Base-by-base conservation (phyloP, 805 yeast genomes). In the Isabelozyma gotoi region DNA sequence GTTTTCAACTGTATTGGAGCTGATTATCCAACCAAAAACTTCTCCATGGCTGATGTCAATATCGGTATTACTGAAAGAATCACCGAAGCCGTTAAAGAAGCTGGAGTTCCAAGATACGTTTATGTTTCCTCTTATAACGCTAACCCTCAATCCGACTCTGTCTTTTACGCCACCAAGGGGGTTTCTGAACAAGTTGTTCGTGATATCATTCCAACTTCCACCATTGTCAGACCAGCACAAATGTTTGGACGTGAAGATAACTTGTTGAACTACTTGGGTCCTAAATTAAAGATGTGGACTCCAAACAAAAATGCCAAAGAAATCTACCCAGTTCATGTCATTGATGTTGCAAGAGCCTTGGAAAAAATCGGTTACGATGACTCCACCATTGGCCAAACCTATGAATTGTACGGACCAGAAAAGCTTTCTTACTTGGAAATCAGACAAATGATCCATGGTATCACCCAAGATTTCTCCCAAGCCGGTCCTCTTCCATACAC, bases 101-200 rank as follows among this genome's bases (percentile, higher is more conserved):
- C 80, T 47, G 82, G 82, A 32, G 89, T 85, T 39, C 81, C 92
- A 35, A 73, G 96, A 55, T 77, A 78, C 49, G 73, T 88, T 46
- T 95, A 88, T 57, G 90, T 88, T 15, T 86, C 95, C 32, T 76
- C 88, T 16, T 84, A 84, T 70, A 84, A 82, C 59, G 96, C 94
- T 36, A 69, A 83, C 59, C 80, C 82, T 19, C 63, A 78, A 46
- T 83, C 91, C 12, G 68, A 78, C 16, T 84, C 92, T 7, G 74
- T 77, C n/a, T 88, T 78, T 63, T 81, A 80, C 62, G 84, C 90
- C 31, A 81, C 96, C 33, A 88, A 88, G 69, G 94, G 87, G 40
- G 63, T 82, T 38, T 91, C 86, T 45, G 96, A 88, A 67, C 75
- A 79, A 56, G 79, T 77, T 24, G 95, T 84, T 19, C 72, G 77